These are phyloP conservation scores for Scutellaria barbata DNA, from an alignment of 257 asterid genomes.

Conservation along the genomic window DNA sequence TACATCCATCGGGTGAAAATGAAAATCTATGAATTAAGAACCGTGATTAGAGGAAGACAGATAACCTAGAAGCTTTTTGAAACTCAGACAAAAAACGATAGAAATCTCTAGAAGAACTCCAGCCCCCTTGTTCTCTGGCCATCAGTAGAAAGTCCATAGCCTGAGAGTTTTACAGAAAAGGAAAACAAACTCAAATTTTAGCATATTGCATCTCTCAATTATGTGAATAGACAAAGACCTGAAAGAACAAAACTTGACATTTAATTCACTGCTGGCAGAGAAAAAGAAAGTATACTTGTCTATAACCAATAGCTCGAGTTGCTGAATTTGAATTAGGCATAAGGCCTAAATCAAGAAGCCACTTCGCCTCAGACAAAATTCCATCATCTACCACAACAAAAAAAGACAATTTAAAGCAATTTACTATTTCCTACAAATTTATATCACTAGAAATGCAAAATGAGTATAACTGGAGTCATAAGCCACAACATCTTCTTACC, in stretches of 20 bases:
- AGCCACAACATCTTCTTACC: constrained; percentile 50
- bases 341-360: constrained; percentile 95
- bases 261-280: constrained; percentile 21
- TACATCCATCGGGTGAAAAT: constrained; percentile 1
- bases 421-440: constrained; percentile 17
- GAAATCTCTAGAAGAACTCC: constrained; percentile 71
- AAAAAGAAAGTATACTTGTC: constrained; percentile 68
- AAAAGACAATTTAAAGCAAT: constrained; percentile 16
- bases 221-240: constrained; percentile 22
- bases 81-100: constrained; percentile 66
- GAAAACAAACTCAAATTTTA: constrained; percentile 16
- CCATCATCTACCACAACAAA: constrained; percentile 60
- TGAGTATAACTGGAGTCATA: constrained; percentile 6
- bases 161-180: constrained; percentile 43
- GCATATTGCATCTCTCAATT: background rate
- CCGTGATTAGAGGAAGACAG: constrained; percentile 25
- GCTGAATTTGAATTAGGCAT: constrained; percentile 87
- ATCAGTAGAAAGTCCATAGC: constrained; percentile 84
- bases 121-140: constrained; percentile 74
- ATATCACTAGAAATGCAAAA: constrained; percentile 12
- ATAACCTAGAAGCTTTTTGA: constrained; percentile 83
- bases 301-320: constrained; percentile 93
- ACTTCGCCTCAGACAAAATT: constrained; percentile 76
- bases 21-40: constrained; percentile 18
- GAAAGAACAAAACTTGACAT: constrained; percentile 15